Percentiles rank a stretch among this genome's conserved stretches.
Conservation (phyloP, 2,329 filamentous ascomycete species). For the Diaporthe sp. region DNA sequence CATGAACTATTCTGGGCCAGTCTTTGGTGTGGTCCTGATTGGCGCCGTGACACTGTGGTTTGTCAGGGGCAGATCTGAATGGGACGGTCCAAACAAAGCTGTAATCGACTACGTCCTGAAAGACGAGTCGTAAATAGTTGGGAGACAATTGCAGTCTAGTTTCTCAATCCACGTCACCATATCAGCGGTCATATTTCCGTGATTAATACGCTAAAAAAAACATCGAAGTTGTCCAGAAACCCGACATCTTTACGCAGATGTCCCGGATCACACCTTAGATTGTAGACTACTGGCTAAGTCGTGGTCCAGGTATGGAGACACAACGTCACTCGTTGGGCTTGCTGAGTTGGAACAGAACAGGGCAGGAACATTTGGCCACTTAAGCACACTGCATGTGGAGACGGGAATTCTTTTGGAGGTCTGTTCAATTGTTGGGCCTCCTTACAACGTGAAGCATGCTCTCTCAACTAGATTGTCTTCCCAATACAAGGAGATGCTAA, state of each 20-base stretch:
- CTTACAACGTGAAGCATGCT: slow-evolving; percentile 3
- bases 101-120: slow-evolving; percentile 34
- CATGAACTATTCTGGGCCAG: slow-evolving; percentile 41
- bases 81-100: slow-evolving; percentile 40
- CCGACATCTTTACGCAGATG: not conserved
- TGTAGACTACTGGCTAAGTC: not conserved
- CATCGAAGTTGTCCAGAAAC: not conserved
- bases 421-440: slow-evolving; percentile 5
- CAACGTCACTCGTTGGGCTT: not conserved
- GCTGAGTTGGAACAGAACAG: not conserved
- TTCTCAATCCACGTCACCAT: not conserved
- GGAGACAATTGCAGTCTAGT: not conserved
- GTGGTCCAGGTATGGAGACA: too few species aligned
- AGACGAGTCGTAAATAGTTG: not conserved
- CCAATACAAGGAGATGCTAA: not conserved
- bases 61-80: slow-evolving; percentile 35
- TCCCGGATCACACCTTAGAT: too few species aligned
- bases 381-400: not conserved
- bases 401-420: not conserved
- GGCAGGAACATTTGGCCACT: not conserved
- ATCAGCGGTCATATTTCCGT: not conserved
- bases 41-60: slow-evolving; percentile 35
- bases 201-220: not conserved
- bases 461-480: not conserved
- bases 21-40: slow-evolving; percentile 34